Percentiles rank a stretch among this genome's conserved stretches.
phyloP scores from a whole-genome alignment of 768 basidiomycete species.

The Suillus placidus region DNA sequence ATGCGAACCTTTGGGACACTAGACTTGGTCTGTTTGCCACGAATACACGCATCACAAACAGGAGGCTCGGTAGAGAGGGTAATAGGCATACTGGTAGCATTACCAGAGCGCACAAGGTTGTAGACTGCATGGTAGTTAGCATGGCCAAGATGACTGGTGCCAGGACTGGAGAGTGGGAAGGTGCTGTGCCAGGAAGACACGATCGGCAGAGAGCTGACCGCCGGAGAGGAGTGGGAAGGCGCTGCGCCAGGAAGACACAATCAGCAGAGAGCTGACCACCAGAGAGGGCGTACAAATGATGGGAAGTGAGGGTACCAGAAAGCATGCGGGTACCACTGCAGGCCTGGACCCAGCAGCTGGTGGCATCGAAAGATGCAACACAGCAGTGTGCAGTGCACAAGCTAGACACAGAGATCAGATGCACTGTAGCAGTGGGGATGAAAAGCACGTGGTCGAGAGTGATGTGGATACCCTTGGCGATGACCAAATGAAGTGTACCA shows the following conservation, averaged over 20 bases:
- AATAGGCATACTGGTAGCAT: slow-evolving; percentile 12
- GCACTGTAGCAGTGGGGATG: slow-evolving; percentile 18
- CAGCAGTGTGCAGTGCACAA: slow-evolving; percentile 17
- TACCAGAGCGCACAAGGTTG: slow-evolving; percentile 27
- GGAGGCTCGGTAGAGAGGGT: background rate
- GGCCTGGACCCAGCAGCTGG: slow-evolving; percentile 12
- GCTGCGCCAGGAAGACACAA: slow-evolving; percentile 18
- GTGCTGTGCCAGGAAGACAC: slow-evolving; percentile 16
- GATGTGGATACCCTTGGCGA: slow-evolving; percentile 17
- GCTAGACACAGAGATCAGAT: slow-evolving; percentile 24
- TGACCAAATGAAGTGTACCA: slow-evolving; percentile 26
- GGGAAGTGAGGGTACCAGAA: slow-evolving; percentile 6
- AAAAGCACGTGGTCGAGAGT: slow-evolving; percentile 18
- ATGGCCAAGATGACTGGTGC: slow-evolving; percentile 33
- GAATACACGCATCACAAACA: slow-evolving; percentile 2
- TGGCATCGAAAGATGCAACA: slow-evolving; percentile 21
- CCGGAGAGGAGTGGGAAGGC: background rate
- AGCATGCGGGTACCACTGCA: background rate
- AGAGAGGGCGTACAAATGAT: background rate
- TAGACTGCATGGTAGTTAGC: slow-evolving; percentile 30
- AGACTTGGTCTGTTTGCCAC: slow-evolving; percentile 9
- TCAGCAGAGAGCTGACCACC: slow-evolving; percentile 10
- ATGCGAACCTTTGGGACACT: slow-evolving; percentile 5
- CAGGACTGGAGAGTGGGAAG: slow-evolving; percentile 24
- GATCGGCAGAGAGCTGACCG: slow-evolving; percentile 12